Percentiles rank a stretch among this genome's conserved stretches.
phyloP scores from a whole-genome alignment of 1,284 basidiomycete genomes.

The Puccinia coronata region DNA sequence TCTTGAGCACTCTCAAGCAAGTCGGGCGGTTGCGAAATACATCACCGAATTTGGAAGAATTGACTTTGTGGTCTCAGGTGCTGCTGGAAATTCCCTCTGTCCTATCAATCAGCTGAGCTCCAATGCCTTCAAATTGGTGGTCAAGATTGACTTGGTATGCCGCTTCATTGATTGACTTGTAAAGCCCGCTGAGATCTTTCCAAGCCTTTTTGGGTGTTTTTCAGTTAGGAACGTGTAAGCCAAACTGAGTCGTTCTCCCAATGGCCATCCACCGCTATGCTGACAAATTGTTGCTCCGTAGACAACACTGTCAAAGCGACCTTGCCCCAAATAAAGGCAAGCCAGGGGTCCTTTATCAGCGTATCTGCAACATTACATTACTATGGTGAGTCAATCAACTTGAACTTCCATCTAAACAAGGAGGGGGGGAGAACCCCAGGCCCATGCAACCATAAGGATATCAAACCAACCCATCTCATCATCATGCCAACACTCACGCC shows the following conservation, averaged over 20 bases:
- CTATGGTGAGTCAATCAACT: conserved; percentile 64
- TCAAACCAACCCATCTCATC: too few species aligned
- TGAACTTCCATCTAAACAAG: too few species aligned
- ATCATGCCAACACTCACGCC: too few species aligned
- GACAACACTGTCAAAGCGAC: conserved; percentile 95
- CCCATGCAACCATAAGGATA: too few species aligned
- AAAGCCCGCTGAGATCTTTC: background rate
- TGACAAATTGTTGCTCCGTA: conserved; percentile 60
- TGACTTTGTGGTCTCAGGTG: conserved; percentile 92
- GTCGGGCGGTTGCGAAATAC: conserved; percentile 69
- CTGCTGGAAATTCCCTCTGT: conserved; percentile 63
- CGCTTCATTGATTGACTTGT: background rate
- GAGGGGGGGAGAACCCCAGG: too few species aligned
- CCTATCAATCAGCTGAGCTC: conserved; percentile 77
- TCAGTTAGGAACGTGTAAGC: conserved; percentile 39
- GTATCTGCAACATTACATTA: conserved; percentile 90
- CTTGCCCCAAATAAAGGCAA: conserved; percentile 69
- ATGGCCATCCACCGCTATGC: background rate
- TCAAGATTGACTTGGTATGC: conserved; percentile 86
- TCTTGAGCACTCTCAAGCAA: too few species aligned
- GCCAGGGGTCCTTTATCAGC: conserved; percentile 82
- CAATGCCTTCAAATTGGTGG: conserved; percentile 86
- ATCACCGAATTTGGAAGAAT: conserved; percentile 70
- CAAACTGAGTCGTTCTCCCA: too few species aligned
- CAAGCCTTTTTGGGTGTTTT: background rate